A percentile compares a stretch with the other conserved stretches of the same genome.
Evolutionary conservation across 2,329 filamentous ascomycete species (phyloP).

Genomic region (Nothomitra cinnamomea): DNA sequence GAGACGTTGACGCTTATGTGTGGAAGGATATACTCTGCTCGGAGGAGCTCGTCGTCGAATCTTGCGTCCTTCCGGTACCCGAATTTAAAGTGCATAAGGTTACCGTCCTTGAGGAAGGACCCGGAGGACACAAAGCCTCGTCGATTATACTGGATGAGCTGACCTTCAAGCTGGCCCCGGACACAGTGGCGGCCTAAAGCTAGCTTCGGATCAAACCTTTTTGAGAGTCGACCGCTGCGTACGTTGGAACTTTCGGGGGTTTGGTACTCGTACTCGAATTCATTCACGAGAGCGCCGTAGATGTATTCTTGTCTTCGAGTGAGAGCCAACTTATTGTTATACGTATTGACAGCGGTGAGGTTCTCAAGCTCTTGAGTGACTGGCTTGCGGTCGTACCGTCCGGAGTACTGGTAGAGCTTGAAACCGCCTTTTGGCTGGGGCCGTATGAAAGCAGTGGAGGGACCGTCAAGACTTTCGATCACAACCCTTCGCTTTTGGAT

Average conservation of each 20-base stretch:
- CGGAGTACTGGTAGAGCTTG: neutral
- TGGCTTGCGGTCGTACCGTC: conserved; percentile 27
- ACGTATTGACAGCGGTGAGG: conserved; percentile 30
- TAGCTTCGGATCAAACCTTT: conserved; percentile 17
- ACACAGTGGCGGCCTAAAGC: conserved; percentile 30
- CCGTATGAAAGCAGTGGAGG: conserved; percentile 33
- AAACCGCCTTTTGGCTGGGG: conserved; percentile 17
- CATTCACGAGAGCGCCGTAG: conserved; percentile 26
- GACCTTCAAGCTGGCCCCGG: conserved; percentile 26
- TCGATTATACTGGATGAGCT: conserved; percentile 33
- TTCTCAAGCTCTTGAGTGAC: conserved; percentile 18
- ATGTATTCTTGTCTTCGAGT: conserved; percentile 27
- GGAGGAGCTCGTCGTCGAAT: conserved; percentile 37
- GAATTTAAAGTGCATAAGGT: conserved; percentile 35
- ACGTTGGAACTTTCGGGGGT: conserved; percentile 15
- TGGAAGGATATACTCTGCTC: conserved; percentile 35
- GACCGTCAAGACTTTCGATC: conserved; percentile 31
- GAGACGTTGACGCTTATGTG: conserved; percentile 37
- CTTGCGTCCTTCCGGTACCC: conserved; percentile 36
- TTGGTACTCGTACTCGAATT: conserved; percentile 33
- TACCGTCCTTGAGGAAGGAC: conserved; percentile 34
- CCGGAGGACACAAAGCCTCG: conserved; percentile 36
- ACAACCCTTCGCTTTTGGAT: conserved; percentile 29
- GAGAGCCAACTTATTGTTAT: conserved; percentile 29
- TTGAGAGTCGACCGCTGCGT: conserved; percentile 11